Base-by-base conservation (phyloP, 2,329 filamentous ascomycete species). In the Botrytis hyacinthi region DNA sequence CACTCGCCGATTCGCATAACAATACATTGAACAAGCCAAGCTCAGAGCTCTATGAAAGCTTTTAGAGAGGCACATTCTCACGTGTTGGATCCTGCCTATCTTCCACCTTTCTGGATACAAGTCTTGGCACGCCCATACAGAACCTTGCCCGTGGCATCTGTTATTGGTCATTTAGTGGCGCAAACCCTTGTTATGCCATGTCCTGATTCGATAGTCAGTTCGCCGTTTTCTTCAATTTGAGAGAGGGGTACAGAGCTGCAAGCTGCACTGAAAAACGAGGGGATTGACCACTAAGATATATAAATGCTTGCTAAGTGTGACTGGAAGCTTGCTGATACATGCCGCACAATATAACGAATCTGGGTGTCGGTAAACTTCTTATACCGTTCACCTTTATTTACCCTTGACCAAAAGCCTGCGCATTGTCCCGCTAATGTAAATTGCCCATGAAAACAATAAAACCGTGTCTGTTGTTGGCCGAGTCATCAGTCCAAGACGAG, bases 391-490 rank as follows among this genome's bases (percentile, higher is more conserved):
- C 40, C 40, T 70, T 44, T 32, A 70, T 73, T 73, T 70, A 70
- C 54, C 66, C 42, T 60, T 60, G 63, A 62, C 35, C 51, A 48
- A 57, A 61, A 61, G 71, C 66, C 63, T 73, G 71, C 71, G 61
- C 14, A 35, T 40, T 62, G 42, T 62, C 12, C 75, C 73, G 74
- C 75, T 75, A 54, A 66, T 67, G 73, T 75, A 72, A 67, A 73
- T 76, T 75, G 70, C 68, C 71, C 71, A 73, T 73, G 40, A 72
- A 74, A 74, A 63, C 71, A 51, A 71, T 75, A 70, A 73, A 73
- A 44, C 46, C 51, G 72, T 74, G 35, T 59, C n/a, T 44, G 14
- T 57, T 57, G 60, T 72, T 59, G 61, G 48, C 37, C 70, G 48
- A 72, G 70, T 72, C 70, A 72, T 61, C 61, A 72, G 61, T 48